Evolutionary conservation across 352 stramenopile genomes (phyloP), one percentile per base, ranked within the genome.

Genomic region (Pythium diclinum): DNA sequence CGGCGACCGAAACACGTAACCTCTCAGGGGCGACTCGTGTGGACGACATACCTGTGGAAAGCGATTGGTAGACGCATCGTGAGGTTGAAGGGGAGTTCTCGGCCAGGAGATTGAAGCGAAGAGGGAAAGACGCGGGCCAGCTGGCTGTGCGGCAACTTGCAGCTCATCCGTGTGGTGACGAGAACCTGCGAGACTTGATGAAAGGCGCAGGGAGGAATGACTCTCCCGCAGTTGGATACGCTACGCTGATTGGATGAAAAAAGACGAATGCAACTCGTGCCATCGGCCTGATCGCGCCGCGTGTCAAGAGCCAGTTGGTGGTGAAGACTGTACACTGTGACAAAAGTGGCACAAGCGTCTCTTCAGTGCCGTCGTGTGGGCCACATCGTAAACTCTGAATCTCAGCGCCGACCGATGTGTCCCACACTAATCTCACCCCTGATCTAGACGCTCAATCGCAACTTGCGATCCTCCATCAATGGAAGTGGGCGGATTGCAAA

Each of bases 241-340:
- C 25, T 42, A 1, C 40, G 56, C 19, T 69, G 49, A 69, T 69
- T 69, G 63, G 63, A 10, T 21, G 44, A 67, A 59, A 63, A 38
- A 14, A 9, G 3, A 17, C 10, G 23, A 14, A 30, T 65, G 57
- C 65, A 71, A 62, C 42, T 62, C 23, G 30, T 34, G 51, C 46
- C 46, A 40, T 46, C 51, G 13, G 59, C 36, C 56, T 68, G 55
- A 46, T 71, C 36, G 51, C 36, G 65, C 65, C 65, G 65, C 65
- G 65, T 71, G 65, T 71, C 65, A 66, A 63, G 23, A 34, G 13
- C 14, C 16, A 38, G 58, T 69, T 40, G 48, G 63, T 69, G 62
- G 33, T 23, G n/a, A 38, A 38, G 2, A 38, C 3, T 38, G 33
- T 38, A 38, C 3, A 38, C 7, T 38, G 33, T 47, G 40, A 11